Evolutionary conservation across 768 basidiomycete genomes (phyloP).

Genomic region (Leccinellum albellum): DNA sequence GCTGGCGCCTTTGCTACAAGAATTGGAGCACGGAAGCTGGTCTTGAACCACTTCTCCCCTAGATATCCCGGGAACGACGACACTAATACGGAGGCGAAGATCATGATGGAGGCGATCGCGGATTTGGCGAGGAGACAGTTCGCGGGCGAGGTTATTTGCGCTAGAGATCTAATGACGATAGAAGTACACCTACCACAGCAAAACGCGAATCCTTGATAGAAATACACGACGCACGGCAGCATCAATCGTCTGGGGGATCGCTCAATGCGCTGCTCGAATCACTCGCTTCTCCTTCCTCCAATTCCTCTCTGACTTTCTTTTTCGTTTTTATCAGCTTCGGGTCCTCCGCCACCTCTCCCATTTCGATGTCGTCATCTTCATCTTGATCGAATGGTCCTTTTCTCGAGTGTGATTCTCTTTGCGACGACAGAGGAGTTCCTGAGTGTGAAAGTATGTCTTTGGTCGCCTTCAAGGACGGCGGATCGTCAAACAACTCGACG

Average conservation of each 20-base stretch:
- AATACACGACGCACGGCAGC: background rate
- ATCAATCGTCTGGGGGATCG: conserved; percentile 62
- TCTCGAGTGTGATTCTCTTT: conserved; percentile 23
- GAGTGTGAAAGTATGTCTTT: conserved; percentile 34
- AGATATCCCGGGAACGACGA: conserved; percentile 71
- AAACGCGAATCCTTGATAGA: conserved; percentile 8
- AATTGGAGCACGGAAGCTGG: conserved; percentile 56
- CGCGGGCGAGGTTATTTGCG: conserved; percentile 59
- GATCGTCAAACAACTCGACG: conserved; percentile 29
- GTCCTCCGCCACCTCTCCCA: conserved; percentile 86
- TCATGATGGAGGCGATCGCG: conserved; percentile 62
- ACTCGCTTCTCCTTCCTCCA: conserved; percentile 86
- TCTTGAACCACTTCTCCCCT: conserved; percentile 84
- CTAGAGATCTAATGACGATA: conserved; percentile 71
- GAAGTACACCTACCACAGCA: conserved; percentile 43
- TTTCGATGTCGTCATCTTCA: conserved; percentile 74
- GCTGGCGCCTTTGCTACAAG: conserved; percentile 75
- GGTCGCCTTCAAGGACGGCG: conserved; percentile 28
- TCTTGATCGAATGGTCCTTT: conserved; percentile 23
- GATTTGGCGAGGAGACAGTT: conserved; percentile 52
- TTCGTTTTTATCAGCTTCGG: conserved; percentile 45
- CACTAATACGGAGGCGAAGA: conserved; percentile 42
- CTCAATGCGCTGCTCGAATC: conserved; percentile 76
- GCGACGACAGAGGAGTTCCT: conserved; percentile 27
- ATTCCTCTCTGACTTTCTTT: conserved; percentile 61